phyloP scores from a whole-genome alignment of 306 rosid genomes.

The Cyamopsis tetragonoloba region DNA sequence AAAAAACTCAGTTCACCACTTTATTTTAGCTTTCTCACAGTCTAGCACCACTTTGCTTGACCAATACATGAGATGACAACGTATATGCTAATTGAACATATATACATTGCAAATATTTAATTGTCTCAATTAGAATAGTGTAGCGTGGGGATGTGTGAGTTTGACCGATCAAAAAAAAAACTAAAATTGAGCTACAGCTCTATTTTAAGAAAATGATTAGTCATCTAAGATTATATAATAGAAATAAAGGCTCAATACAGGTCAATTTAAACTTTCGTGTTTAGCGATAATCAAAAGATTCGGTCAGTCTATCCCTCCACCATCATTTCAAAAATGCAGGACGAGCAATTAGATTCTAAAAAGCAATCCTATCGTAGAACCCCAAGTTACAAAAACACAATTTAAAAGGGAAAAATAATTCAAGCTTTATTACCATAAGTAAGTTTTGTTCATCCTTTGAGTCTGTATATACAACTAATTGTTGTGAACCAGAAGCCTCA shows the following conservation, averaged over 20 bases:
- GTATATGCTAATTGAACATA: constrained; percentile 13
- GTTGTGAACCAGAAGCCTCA: constrained; percentile 48
- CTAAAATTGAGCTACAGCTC: background rate
- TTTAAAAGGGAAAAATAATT: constrained; percentile 1
- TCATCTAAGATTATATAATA: constrained; percentile 18
- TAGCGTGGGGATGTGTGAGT: no score
- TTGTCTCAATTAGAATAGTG: background rate
- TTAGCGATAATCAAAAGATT: background rate
- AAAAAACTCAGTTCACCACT: background rate
- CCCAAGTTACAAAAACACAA: constrained; percentile 12
- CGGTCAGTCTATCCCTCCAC: background rate
- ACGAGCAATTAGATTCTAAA: constrained; percentile 6
- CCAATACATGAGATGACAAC: constrained; percentile 3
- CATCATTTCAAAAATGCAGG: background rate
- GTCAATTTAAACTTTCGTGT: background rate
- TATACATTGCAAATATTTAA: background rate
- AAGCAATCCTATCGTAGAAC: background rate
- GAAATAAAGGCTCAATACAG: background rate
- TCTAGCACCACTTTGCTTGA: background rate
- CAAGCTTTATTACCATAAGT: constrained; percentile 56
- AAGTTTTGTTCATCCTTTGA: constrained; percentile 60
- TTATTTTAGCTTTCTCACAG: constrained; percentile 18
- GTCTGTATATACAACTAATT: constrained; percentile 62
- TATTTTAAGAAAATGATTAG: background rate
- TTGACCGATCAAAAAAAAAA: no score